Evolutionary conservation across 2,329 filamentous ascomycete species (phyloP), one percentile per base, ranked within the genome.

Genomic region (Bertia moriformis): DNA sequence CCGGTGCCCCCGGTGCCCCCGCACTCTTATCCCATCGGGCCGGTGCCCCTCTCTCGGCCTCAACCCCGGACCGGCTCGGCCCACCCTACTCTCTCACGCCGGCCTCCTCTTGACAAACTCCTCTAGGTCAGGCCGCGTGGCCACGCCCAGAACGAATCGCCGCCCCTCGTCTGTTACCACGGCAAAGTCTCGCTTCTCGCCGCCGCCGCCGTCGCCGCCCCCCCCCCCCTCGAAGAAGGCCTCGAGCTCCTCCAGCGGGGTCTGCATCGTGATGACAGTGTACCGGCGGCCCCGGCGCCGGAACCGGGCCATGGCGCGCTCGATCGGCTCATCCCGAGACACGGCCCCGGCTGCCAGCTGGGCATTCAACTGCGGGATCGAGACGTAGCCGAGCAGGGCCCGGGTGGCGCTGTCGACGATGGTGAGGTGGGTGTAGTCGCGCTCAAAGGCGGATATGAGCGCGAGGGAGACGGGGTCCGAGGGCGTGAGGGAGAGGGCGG

Each of bases 41-140:
- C n/a, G n/a, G n/a, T n/a, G n/a, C n/a, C n/a, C n/a, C n/a, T n/a
- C n/a, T n/a, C n/a, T n/a, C n/a, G n/a, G n/a, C n/a, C n/a, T n/a
- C n/a, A n/a, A n/a, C n/a, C n/a, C n/a, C n/a, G n/a, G n/a, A n/a
- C n/a, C n/a, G n/a, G n/a, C n/a, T n/a, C n/a, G n/a, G n/a, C n/a
- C n/a, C n/a, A n/a, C n/a, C n/a, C n/a, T n/a, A n/a, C n/a, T n/a
- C n/a, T n/a, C n/a, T n/a, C n/a, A n/a, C n/a, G n/a, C n/a, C 22
- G 87, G 89, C 58, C 91, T 73, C 59, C 88, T 78, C 71, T 85
- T 91, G n/a, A 89, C 83, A 68, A 98, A 98, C 63, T 93, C 86
- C 61, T 88, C 84, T 56, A 98, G 59, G 60, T 98, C 91, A 39
- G 67, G 70, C 54, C 74, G 80, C 22, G 91, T 98, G 19, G 85